Base-by-base conservation (phyloP, 306 rosid genomes). In the Comarum palustre region DNA sequence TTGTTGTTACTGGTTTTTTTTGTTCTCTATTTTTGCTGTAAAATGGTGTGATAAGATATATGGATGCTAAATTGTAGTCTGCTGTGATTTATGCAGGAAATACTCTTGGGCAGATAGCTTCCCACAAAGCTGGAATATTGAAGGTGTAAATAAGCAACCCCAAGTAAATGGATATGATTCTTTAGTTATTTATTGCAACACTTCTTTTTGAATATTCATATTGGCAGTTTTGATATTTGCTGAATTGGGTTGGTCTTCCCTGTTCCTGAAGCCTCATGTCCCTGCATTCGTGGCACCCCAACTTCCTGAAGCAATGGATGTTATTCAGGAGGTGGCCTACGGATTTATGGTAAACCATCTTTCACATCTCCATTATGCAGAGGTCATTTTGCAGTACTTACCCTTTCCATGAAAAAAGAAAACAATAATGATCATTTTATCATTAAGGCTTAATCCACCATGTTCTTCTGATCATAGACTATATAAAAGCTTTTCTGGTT, bases 281-380 rank as follows among this genome's bases (percentile, higher is more conserved):
- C 96, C 96, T 66, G 91, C 96, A 55, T 90, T 88, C 85, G 79
- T 88, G 43, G 91, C 87, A 68, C 83, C 87, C 24, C 96, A 90
- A 76, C 90, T 82, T 83, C 67, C 87, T 34, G 96, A 90, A 81
- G 96, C 96, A 73, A 88, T 90, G 96, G 85, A 80, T 76, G 91
- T 80, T 59, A 85, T 90, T 76, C 77, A 76, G 75, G 83, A 85
- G 73, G 85, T 73, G 79, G 96, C 93, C 47, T 64, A 25, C 60
- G 85, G 85, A 72, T 78, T 84, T 38, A 75, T 29, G 90, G 96
- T 90, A 88, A 83, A 16, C 79, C 46, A 66, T 77, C 73, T 68
- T 79, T 73, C 78, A 68, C 47, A 58, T 47, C 51, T 69, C 20
- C 75, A 25, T 24, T 45, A 51, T 63, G 51, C 51, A 48, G 11